phyloP scores from a whole-genome alignment of 306 rosid species.

The Dalbergia cochinchinensis region DNA sequence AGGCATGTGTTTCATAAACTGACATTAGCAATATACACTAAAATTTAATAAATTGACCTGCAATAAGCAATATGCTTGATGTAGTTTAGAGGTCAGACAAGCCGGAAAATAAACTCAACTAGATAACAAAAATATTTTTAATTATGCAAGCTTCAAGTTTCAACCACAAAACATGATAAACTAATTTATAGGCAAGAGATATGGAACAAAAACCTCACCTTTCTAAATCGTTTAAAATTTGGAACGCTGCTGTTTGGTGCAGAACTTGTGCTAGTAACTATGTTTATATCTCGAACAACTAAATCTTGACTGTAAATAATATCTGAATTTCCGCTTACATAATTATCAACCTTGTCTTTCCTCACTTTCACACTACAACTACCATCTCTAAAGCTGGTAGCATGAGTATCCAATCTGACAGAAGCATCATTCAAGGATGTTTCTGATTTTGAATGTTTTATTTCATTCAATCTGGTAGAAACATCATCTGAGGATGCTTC shows the following conservation, averaged over 20 bases:
- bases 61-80: conserved; percentile 20
- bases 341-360: conserved; percentile 60
- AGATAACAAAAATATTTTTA: conserved; percentile 26
- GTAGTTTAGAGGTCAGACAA: conserved; percentile 28
- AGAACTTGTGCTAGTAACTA: conserved; percentile 32
- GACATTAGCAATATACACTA: neutral
- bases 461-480: conserved; percentile 46
- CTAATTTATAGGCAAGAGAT: conserved; percentile 23
- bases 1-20: conserved; percentile 26
- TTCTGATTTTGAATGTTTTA: conserved; percentile 42
- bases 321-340: conserved; percentile 59
- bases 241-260: conserved; percentile 56
- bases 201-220: conserved; percentile 60
- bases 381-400: conserved; percentile 48
- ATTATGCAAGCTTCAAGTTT: conserved; percentile 36
- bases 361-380: conserved; percentile 44
- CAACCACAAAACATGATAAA: conserved; percentile 27
- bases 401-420: conserved; percentile 37
- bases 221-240: conserved; percentile 82
- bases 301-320: conserved; percentile 62
- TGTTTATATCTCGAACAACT: conserved; percentile 65
- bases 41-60: conserved; percentile 21
- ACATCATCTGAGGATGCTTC: conserved; percentile 41
- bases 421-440: conserved; percentile 44
- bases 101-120: conserved; percentile 31